Conservation (phyloP, 2,329 filamentous ascomycete species). For the Huntiella decipiens region DNA sequence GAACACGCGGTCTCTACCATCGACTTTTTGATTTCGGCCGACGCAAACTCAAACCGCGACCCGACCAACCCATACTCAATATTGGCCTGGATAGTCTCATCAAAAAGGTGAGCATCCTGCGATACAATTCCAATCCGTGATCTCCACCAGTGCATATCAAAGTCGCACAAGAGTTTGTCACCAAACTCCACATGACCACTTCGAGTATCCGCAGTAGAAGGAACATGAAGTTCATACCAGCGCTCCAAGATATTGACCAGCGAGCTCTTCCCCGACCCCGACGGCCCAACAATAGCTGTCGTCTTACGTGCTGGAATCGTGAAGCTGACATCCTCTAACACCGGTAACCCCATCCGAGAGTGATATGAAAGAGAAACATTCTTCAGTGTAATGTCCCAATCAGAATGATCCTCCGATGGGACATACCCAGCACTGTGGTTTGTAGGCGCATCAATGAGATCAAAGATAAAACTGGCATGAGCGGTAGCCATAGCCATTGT, state of each 20-base stretch:
- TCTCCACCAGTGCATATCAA: constrained; percentile 46
- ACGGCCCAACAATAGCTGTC: constrained; percentile 56
- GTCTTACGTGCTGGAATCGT: constrained; percentile 43
- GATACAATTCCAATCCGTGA: constrained; percentile 46
- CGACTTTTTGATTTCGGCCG: constrained; percentile 31
- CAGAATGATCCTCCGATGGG: constrained; percentile 20
- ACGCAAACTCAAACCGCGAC: constrained; percentile 22
- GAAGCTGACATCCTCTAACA: constrained; percentile 40
- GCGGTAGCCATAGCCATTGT: constrained; percentile 19
- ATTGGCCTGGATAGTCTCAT: constrained; percentile 38
- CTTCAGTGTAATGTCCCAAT: constrained; percentile 38
- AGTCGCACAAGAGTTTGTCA: constrained; percentile 31
- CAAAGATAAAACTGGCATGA: constrained; percentile 21
- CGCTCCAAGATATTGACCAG: constrained; percentile 52
- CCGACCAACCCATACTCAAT: constrained; percentile 26
- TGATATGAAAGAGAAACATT: constrained; percentile 59
- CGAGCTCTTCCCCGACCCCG: constrained; percentile 56
- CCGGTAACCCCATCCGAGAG: constrained; percentile 40
- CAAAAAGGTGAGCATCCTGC: constrained; percentile 51
- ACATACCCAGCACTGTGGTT: neutral
- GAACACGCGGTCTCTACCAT: constrained; percentile 28
- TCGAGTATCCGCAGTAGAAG: constrained; percentile 13
- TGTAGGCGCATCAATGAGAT: constrained; percentile 21
- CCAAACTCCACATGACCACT: constrained; percentile 28
- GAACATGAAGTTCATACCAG: constrained; percentile 38